A percentile compares a stretch with the other conserved stretches of the same genome.
These are phyloP conservation scores for Neofusicoccum sp. DNA, from an alignment of 2,329 filamentous ascomycete species.

Conservation along the genomic window DNA sequence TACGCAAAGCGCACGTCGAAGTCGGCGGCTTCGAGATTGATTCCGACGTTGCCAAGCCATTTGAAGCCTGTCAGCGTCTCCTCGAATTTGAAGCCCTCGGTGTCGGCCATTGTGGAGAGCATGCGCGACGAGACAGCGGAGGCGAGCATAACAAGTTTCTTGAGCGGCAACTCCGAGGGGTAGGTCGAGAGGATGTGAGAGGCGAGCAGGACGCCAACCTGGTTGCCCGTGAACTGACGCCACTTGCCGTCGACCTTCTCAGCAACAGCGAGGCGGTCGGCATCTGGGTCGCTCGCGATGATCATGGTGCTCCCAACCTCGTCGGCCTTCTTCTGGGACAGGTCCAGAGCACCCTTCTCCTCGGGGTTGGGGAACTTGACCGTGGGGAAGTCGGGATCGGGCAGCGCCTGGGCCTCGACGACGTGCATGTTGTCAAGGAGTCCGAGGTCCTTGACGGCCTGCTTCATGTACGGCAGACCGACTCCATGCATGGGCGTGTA, in stretches of 20 bases:
- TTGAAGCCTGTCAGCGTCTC: slow-evolving; percentile 70
- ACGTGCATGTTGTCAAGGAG: slow-evolving; percentile 49
- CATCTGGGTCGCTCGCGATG: slow-evolving; percentile 66
- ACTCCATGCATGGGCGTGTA: slow-evolving; percentile 63
- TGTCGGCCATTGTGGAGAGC: slow-evolving; percentile 58
- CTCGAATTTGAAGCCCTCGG: slow-evolving; percentile 59
- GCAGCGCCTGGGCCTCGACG: slow-evolving; percentile 56
- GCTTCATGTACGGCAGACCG: slow-evolving; percentile 52
- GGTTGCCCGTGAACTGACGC: slow-evolving; percentile 67
- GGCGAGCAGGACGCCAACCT: slow-evolving; percentile 63
- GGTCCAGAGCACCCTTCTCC: slow-evolving; percentile 63
- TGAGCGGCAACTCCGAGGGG: slow-evolving; percentile 34
- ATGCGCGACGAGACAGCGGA: slow-evolving; percentile 67
- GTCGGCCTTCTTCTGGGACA: slow-evolving; percentile 60
- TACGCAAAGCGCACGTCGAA: slow-evolving; percentile 61
- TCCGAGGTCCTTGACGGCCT: slow-evolving; percentile 42
- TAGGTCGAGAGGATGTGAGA: slow-evolving; percentile 58
- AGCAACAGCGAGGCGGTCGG: slow-evolving; percentile 64
- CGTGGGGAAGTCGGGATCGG: slow-evolving; percentile 65
- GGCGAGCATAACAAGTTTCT: slow-evolving; percentile 59
- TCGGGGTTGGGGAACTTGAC: slow-evolving; percentile 68
- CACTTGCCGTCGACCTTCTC: slow-evolving; percentile 60
- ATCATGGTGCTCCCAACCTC: slow-evolving; percentile 51
- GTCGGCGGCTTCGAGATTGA: slow-evolving; percentile 51
- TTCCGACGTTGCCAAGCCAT: slow-evolving; percentile 66